Evolutionary conservation across 768 basidiomycete genomes (phyloP).

Genomic region (Auricularia sp.): DNA sequence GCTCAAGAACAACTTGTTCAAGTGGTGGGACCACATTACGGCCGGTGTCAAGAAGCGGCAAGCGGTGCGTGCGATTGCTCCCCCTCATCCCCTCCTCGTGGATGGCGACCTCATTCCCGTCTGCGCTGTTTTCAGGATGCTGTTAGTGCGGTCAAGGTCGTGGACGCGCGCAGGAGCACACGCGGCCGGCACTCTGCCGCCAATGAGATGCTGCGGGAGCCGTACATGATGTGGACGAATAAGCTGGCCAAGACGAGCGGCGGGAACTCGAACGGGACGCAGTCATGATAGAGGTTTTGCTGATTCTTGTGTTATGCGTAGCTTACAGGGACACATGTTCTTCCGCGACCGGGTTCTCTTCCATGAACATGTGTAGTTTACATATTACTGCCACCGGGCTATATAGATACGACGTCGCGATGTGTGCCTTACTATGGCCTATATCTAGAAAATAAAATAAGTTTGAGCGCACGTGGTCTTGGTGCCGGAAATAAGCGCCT

Average conservation of each 20-base stretch:
- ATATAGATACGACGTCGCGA: too few relatives aligned
- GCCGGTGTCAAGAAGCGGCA: conserved; percentile 69
- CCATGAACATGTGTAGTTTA: too few relatives aligned
- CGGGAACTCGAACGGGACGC: neutral
- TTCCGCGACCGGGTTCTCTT: neutral
- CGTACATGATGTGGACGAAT: conserved; percentile 86
- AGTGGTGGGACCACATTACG: conserved; percentile 77
- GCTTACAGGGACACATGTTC: neutral
- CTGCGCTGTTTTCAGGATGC: conserved; percentile 37
- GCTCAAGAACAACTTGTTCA: conserved; percentile 63
- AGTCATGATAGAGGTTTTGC: neutral
- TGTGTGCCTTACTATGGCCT: too few relatives aligned
- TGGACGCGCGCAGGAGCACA: conserved; percentile 68
- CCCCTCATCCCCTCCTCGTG: neutral
- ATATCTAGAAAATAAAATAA: too few relatives aligned
- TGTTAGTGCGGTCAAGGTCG: neutral
- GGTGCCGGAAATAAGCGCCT: too few relatives aligned
- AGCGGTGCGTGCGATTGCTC: conserved; percentile 42
- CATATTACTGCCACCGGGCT: too few relatives aligned
- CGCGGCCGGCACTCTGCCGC: conserved; percentile 53
- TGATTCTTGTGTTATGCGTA: neutral
- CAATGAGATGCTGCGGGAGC: conserved; percentile 57
- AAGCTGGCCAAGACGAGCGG: conserved; percentile 48
- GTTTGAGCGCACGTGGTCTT: too few relatives aligned
- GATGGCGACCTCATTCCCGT: neutral